phyloP scores from a whole-genome alignment of 2,329 filamentous ascomycete species.

The Stachybotrys echinatus region DNA sequence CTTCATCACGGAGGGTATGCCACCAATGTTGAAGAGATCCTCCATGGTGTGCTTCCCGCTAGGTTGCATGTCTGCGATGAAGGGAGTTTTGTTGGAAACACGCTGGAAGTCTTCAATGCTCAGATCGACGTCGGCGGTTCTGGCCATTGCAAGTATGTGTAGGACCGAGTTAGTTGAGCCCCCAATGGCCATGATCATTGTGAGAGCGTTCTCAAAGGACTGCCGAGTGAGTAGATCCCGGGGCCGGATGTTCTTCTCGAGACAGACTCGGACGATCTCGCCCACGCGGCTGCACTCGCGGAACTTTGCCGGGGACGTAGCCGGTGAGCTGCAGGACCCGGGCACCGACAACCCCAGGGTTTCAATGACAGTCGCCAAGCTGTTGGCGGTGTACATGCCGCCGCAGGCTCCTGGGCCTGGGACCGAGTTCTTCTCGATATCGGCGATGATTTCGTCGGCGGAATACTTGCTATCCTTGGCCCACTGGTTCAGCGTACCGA shows the following conservation, averaged over 20 bases:
- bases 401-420: conserved; percentile 60
- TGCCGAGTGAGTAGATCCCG: conserved; percentile 73
- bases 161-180: conserved; percentile 86
- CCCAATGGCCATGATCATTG: conserved; percentile 88
- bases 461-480: too few relatives aligned
- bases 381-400: conserved; percentile 89
- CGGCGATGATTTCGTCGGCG: conserved; percentile 70
- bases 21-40: conserved; percentile 80
- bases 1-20: conserved; percentile 81
- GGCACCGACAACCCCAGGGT: conserved; percentile 82
- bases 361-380: conserved; percentile 84
- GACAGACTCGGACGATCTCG: conserved; percentile 69
- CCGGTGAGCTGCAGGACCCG: conserved; percentile 79
- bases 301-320: conserved; percentile 74
- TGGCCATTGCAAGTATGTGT: conserved; percentile 87
- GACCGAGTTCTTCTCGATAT: conserved; percentile 75
- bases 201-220: conserved; percentile 82
- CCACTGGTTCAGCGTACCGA: conserved; percentile 71
- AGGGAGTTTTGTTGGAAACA: conserved; percentile 76
- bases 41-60: conserved; percentile 83
- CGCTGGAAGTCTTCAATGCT: conserved; percentile 79
- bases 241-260: conserved; percentile 79
- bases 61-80: conserved; percentile 80
- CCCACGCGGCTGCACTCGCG: conserved; percentile 81
- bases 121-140: conserved; percentile 71